Evolutionary conservation across 2,329 filamentous ascomycete genomes (phyloP).

Genomic region (Ophiocordyceps unilateralis): DNA sequence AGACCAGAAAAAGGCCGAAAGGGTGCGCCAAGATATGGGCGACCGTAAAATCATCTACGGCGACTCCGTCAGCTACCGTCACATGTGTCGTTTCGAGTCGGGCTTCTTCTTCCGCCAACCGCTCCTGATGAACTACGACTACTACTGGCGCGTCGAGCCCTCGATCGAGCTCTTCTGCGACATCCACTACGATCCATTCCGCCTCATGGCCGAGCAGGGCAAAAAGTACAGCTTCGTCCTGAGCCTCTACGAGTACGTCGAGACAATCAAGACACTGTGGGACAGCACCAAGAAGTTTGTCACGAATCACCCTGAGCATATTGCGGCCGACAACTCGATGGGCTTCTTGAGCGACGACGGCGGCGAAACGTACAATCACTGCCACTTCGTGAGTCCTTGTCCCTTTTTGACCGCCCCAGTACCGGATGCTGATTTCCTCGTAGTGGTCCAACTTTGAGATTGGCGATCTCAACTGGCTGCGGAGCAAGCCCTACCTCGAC

Average conservation of each 20-base stretch:
- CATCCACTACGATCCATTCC: constrained; percentile 89
- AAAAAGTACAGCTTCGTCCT: constrained; percentile 98
- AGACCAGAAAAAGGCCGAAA: constrained; percentile 80
- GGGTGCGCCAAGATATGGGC: constrained; percentile 87
- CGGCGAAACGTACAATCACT: constrained; percentile 88
- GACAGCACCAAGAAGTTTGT: constrained; percentile 92
- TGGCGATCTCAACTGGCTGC: constrained; percentile 83
- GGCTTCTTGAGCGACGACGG: constrained; percentile 80
- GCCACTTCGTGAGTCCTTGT: constrained; percentile 62
- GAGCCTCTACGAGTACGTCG: constrained; percentile 88
- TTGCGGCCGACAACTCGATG: constrained; percentile 73
- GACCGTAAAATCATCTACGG: constrained; percentile 95
- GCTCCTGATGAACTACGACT: constrained; percentile 91
- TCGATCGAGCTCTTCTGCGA: constrained; percentile 95
- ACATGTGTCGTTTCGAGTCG: constrained; percentile 99
- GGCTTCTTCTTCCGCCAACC: constrained; percentile 97
- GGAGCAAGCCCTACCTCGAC: constrained; percentile 74
- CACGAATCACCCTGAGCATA: constrained; percentile 72
- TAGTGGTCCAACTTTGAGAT: constrained; percentile 99
- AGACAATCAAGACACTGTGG: constrained; percentile 94
- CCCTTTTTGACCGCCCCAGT: not conserved
- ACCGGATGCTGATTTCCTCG: not conserved
- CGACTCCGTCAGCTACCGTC: constrained; percentile 88
- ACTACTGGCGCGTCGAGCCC: constrained; percentile 98
- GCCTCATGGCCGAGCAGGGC: constrained; percentile 83